Conservation (phyloP, 2,329 filamentous ascomycete species). For the Dothidotthia symphoricarpi region DNA sequence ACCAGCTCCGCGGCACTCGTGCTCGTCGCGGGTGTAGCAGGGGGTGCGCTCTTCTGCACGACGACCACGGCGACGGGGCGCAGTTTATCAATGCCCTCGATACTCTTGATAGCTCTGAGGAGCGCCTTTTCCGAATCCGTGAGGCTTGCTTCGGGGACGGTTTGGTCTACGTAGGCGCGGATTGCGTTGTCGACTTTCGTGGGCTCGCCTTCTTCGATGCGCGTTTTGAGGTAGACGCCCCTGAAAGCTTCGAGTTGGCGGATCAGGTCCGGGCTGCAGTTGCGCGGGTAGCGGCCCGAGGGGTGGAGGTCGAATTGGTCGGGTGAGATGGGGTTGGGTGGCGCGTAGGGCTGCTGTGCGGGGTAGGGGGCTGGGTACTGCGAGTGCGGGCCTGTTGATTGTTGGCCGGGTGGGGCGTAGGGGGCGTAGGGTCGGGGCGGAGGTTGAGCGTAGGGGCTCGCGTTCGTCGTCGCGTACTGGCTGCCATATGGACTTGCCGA, state of each 20-base stretch:
- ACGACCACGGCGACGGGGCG: slow-evolving; percentile 6
- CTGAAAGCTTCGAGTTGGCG: slow-evolving; percentile 38
- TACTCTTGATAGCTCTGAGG: slow-evolving; percentile 24
- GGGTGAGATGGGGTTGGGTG: slow-evolving; percentile 8
- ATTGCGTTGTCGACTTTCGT: slow-evolving; percentile 37
- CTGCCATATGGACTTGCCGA: slow-evolving; percentile 29
- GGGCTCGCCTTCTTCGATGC: slow-evolving; percentile 25
- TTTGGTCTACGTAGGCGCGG: slow-evolving; percentile 29
- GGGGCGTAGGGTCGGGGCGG: slow-evolving; percentile 30
- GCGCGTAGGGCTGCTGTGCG: slow-evolving; percentile 7
- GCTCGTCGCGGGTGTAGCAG: slow-evolving; percentile 13
- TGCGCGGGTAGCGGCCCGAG: slow-evolving; percentile 31
- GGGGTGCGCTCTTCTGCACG: slow-evolving; percentile 11
- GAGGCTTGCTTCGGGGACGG: slow-evolving; percentile 23
- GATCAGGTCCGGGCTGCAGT: slow-evolving; percentile 30
- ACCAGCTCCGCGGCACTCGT: slow-evolving; percentile 29
- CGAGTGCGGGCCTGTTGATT: slow-evolving; percentile 12
- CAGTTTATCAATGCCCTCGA: slow-evolving; percentile 9
- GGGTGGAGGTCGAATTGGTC: slow-evolving; percentile 9
- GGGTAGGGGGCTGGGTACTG: slow-evolving; percentile 3
- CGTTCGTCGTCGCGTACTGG: slow-evolving; percentile 30
- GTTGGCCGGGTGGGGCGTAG: slow-evolving; percentile 24
- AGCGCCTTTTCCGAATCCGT: slow-evolving; percentile 25
- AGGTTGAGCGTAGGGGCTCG: slow-evolving; percentile 29
- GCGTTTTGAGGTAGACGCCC: slow-evolving; percentile 27